Evolutionary conservation across 768 basidiomycete species (phyloP), one percentile per base, ranked within the genome.

Genomic region (Calocybe cyanea): DNA sequence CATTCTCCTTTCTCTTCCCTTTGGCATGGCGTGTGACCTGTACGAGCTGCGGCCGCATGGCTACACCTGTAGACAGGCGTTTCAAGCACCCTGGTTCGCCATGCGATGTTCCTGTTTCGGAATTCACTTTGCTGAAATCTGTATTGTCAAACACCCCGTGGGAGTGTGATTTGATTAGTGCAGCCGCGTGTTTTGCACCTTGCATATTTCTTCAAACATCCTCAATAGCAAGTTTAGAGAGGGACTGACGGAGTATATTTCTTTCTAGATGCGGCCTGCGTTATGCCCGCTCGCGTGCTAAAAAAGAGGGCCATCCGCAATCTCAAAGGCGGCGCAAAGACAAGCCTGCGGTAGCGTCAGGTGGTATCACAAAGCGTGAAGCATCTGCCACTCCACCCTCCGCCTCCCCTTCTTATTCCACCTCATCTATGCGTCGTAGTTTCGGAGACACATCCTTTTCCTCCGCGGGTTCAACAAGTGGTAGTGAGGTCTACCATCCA

Each of bases 281-380:
- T 37, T 92, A 81, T 64, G 89, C 91, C 50, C 84, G 90, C 46
- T 87, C 87, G 43, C 80, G 87, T 57, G 91, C 91, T 46, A 93
- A 93, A 70, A 89, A 89, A 61, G 88, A 87, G 66, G 91, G 84
- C 14, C 72, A 77, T 54, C 67, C 68, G 48, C 67, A 67, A 14
- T 52, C 70, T 9, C 75, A 80, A 60, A 79, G 85, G 30, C 72
- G 80, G 48, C 75, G 80, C 47, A 85, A 87, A 63, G 85, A 87
- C 42, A 84, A 85, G 54, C 7, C 36, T 24, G 41, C 46, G 4
- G 31, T 38, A 24, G 38, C 32, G 13, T 31, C 42, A 28, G 45
- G 44, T 1, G 63, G 60, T 9, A 45, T 65, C 20, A 49, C 56
- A 17, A 76, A 75, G 50, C 65, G 79, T 40, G 71, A 71, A 17